A percentile compares a stretch with the other conserved stretches of the same genome.
phyloP scores from a whole-genome alignment of 1,284 basidiomycete species.

The Lignosus rhinocerotis region DNA sequence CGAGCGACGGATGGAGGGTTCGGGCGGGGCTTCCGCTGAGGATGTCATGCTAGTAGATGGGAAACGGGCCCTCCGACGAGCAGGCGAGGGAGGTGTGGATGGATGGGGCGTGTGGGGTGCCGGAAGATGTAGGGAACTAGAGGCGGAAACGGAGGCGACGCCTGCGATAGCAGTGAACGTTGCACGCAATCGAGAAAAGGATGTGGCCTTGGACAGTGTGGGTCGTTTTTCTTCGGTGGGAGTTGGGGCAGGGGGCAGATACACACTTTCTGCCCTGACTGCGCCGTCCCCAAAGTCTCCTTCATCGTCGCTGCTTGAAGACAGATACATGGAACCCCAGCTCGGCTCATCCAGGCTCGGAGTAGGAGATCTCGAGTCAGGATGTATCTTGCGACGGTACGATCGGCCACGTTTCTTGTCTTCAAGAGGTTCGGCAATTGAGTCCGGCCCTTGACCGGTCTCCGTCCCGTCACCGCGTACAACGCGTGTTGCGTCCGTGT shows the following conservation, averaged over 20 bases:
- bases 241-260: not conserved
- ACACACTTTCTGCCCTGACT: conserved; percentile 8
- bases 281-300: conserved; percentile 19
- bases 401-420: conserved; percentile 1
- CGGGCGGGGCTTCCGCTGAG: conserved; percentile 40
- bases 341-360: conserved; percentile 40
- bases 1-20: conserved; percentile 50
- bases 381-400: conserved; percentile 11
- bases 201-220: conserved; percentile 13
- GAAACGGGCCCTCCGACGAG: conserved; percentile 17
- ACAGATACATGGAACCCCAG: conserved; percentile 43
- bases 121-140: conserved; percentile 15
- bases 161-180: conserved; percentile 26
- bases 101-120: conserved; percentile 7
- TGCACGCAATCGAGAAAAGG: conserved; percentile 23
- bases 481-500: conserved; percentile 59
- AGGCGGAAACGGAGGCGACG: conserved; percentile 23
- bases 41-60: conserved; percentile 36
- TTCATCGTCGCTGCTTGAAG: conserved; percentile 32
- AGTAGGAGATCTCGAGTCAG: conserved; percentile 10
- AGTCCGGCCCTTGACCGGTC: conserved; percentile 36
- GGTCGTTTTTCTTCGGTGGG: not conserved
- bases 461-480: conserved; percentile 69
- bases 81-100: conserved; percentile 6
- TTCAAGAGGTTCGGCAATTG: conserved; percentile 10